These are phyloP conservation scores for Rhizophagus clarus DNA, from an alignment of 192 early-diverging fungal species.

Conservation along the genomic window DNA sequence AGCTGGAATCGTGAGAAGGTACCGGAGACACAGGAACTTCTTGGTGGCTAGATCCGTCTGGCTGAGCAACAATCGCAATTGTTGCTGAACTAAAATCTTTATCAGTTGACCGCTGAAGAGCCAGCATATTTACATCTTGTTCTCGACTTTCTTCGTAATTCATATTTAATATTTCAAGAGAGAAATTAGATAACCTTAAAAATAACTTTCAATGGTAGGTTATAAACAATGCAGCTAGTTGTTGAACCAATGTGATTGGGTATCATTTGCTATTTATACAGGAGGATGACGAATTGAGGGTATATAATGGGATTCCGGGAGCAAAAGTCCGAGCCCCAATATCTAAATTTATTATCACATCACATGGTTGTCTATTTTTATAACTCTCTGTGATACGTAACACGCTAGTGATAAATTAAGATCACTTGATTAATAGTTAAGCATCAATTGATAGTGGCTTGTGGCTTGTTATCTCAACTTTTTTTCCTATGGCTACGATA, in stretches of 20 bases:
- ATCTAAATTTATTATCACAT: no score
- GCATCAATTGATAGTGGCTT: no score
- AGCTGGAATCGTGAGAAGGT: neutral
- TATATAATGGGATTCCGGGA: neutral
- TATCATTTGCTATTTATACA: neutral
- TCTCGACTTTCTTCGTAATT: neutral
- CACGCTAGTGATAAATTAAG: no score
- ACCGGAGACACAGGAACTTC: conserved; percentile 2
- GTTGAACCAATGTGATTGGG: neutral
- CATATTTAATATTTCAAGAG: neutral
- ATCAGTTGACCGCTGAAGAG: neutral
- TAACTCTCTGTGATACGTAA: no score
- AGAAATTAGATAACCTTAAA: neutral
- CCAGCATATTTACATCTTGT: neutral
- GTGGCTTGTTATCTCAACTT: neutral
- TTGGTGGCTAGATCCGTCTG: conserved; percentile 14
- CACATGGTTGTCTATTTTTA: no score
- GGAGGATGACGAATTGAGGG: no score
- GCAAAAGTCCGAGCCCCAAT: neutral
- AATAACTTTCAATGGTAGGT: neutral
- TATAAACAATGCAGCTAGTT: neutral
- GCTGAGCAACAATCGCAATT: conserved; percentile 8
- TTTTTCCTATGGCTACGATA: conserved; percentile 40
- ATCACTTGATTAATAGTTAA: no score
- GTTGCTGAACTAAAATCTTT: neutral